These are phyloP conservation scores for Coemansia sp. DNA, from an alignment of 192 early-diverging fungal species.

Conservation along the genomic window DNA sequence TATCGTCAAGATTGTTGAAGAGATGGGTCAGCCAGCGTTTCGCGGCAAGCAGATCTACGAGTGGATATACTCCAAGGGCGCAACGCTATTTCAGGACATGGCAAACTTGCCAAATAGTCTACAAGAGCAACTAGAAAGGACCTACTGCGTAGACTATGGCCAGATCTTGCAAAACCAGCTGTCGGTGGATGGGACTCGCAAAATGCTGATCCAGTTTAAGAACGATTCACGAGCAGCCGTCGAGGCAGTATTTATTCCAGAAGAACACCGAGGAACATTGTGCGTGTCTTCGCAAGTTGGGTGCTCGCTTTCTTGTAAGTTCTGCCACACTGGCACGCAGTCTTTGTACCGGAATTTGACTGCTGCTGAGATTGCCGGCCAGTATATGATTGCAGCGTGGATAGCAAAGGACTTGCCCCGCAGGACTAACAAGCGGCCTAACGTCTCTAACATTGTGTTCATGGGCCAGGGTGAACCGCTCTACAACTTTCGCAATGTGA, in stretches of 20 bases:
- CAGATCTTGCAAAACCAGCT: conserved; percentile 59
- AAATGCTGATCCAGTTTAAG: conserved; percentile 64
- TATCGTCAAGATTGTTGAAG: conserved; percentile 11
- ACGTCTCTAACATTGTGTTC: conserved; percentile 83
- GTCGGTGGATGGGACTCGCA: conserved; percentile 65
- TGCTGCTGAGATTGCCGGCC: conserved; percentile 70
- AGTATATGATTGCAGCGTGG: conserved; percentile 69
- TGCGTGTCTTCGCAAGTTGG: conserved; percentile 88
- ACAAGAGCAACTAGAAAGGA: conserved; percentile 54
- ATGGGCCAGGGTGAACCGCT: conserved; percentile 95
- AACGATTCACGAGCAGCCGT: conserved; percentile 63
- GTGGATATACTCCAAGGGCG: conserved; percentile 60
- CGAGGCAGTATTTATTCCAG: conserved; percentile 81
- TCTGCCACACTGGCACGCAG: conserved; percentile 93
- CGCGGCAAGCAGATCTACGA: conserved; percentile 44
- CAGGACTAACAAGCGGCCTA: conserved; percentile 47
- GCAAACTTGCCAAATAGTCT: conserved; percentile 60
- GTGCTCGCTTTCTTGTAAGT: conserved; percentile 82
- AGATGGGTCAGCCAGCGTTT: conserved; percentile 21
- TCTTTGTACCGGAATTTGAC: conserved; percentile 78
- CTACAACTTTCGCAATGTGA: conserved; percentile 78
- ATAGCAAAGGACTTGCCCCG: conserved; percentile 66
- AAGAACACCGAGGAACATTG: conserved; percentile 67
- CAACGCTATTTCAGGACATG: conserved; percentile 70
- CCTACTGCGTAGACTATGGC: conserved; percentile 64